phyloP scores from a whole-genome alignment of 1,139 yeast genomes.

The Arxiozyma heterogenica region DNA sequence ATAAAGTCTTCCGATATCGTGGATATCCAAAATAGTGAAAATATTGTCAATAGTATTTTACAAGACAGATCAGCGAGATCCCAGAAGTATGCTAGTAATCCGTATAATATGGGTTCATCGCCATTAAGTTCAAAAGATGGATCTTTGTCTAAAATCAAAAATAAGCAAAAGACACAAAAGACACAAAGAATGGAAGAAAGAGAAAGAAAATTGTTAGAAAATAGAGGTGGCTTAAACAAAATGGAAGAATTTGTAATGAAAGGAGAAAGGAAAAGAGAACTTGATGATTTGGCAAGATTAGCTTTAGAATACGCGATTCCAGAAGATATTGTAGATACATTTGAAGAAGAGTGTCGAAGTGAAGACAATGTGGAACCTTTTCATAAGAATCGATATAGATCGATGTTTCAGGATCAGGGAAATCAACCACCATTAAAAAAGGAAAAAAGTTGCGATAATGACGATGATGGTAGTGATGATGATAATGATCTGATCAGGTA shows the following conservation, averaged over 20 bases:
- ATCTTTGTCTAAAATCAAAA: background rate
- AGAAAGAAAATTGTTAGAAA: constrained; percentile 8
- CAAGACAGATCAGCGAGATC: constrained; percentile 1
- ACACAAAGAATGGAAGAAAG: constrained; percentile 5
- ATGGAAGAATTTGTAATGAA: constrained; percentile 24
- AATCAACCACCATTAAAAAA: background rate
- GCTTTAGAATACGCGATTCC: constrained; percentile 19
- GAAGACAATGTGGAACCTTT: background rate
- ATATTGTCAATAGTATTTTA: constrained; percentile 5
- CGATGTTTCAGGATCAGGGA: background rate
- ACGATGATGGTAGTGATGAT: constrained; percentile 5
- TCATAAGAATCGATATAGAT: background rate
- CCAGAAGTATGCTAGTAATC: background rate
- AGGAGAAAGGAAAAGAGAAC: constrained; percentile 15
- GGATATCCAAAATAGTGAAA: background rate
- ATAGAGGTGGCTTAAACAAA: constrained; percentile 19
- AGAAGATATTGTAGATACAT: constrained; percentile 13
- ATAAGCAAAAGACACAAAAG: background rate
- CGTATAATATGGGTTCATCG: background rate
- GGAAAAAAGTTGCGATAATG: constrained; percentile 3
- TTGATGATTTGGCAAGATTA: constrained; percentile 11
- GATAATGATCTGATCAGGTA: constrained; percentile 15
- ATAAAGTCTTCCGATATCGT: background rate
- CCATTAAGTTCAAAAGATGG: background rate
- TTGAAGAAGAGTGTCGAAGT: constrained; percentile 14